Evolutionary conservation across 1,284 basidiomycete genomes (phyloP).

Genomic region (Melampsora americana): DNA sequence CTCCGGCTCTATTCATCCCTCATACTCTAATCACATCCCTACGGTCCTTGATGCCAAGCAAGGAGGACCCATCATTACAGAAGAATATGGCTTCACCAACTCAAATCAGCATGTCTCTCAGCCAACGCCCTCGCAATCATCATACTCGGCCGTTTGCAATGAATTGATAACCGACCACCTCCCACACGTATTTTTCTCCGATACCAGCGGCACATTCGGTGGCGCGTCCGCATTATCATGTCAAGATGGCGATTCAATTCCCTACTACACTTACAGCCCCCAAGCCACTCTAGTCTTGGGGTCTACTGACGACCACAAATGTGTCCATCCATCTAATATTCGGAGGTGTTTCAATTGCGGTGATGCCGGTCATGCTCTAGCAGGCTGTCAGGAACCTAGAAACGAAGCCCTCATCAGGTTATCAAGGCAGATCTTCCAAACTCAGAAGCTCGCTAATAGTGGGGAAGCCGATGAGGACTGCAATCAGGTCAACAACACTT

Average conservation of each 20-base stretch:
- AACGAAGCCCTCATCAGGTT: constrained; percentile 21
- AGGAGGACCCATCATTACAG: too few species aligned
- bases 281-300: constrained; percentile 27
- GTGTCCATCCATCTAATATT: constrained; percentile 8
- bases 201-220: neutral
- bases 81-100: too few species aligned
- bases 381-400: constrained; percentile 2
- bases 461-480: neutral
- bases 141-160: too few species aligned
- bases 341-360: constrained; percentile 35
- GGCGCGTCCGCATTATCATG: neutral
- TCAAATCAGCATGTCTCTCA: too few species aligned
- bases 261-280: constrained; percentile 7
- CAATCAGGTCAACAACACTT: neutral
- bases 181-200: too few species aligned
- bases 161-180: too few species aligned
- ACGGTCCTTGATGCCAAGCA: too few species aligned
- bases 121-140: too few species aligned
- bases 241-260: neutral
- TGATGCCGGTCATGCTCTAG: constrained; percentile 12
- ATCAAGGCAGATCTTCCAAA: constrained; percentile 28
- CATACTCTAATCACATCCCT: too few species aligned
- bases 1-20: too few species aligned
- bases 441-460: neutral
- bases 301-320: neutral